Evolutionary conservation across 2,329 filamentous ascomycete species (phyloP).

Genomic region (Coleophoma cylindrospora): DNA sequence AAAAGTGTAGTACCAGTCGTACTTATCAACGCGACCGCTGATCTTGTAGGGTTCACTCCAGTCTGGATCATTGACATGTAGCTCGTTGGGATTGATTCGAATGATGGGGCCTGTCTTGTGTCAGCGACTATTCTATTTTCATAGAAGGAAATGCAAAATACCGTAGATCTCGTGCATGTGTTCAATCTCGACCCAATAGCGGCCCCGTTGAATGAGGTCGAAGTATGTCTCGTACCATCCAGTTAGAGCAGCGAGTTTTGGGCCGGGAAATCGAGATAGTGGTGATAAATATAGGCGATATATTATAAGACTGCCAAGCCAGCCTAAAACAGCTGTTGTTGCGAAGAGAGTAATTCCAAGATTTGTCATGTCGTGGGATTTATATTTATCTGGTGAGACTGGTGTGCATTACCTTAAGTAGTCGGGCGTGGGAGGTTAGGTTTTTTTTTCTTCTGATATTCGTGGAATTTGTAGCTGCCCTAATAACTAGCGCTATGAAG

Average conservation of each 20-base stretch:
- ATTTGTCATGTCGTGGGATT: not conserved
- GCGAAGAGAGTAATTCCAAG: not conserved
- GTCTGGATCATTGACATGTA: slow-evolving; percentile 22
- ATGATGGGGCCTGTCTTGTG: slow-evolving; percentile 17
- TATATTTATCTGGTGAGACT: not conserved
- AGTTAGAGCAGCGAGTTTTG: slow-evolving; percentile 23
- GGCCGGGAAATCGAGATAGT: slow-evolving; percentile 25
- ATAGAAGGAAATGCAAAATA: slow-evolving; percentile 1
- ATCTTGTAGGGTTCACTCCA: slow-evolving; percentile 12
- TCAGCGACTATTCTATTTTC: not conserved
- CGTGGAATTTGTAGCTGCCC: too few relatives aligned
- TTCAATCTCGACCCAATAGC: slow-evolving; percentile 13
- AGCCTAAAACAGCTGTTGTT: not conserved
- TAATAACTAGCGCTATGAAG: too few relatives aligned
- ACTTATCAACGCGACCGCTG: slow-evolving; percentile 8
- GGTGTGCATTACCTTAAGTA: not conserved
- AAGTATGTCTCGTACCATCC: slow-evolving; percentile 20
- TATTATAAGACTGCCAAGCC: not conserved
- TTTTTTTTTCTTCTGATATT: too few relatives aligned
- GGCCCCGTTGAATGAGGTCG: slow-evolving; percentile 8
- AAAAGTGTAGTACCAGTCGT: slow-evolving; percentile 6
- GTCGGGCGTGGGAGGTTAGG: not conserved
- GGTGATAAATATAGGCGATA: slow-evolving; percentile 26
- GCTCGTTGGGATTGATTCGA: slow-evolving; percentile 20
- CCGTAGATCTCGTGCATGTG: slow-evolving; percentile 21